A percentile compares a stretch with the other conserved stretches of the same genome.
phyloP scores from a whole-genome alignment of 2,329 filamentous ascomycete species.

The Camillea tinctor region DNA sequence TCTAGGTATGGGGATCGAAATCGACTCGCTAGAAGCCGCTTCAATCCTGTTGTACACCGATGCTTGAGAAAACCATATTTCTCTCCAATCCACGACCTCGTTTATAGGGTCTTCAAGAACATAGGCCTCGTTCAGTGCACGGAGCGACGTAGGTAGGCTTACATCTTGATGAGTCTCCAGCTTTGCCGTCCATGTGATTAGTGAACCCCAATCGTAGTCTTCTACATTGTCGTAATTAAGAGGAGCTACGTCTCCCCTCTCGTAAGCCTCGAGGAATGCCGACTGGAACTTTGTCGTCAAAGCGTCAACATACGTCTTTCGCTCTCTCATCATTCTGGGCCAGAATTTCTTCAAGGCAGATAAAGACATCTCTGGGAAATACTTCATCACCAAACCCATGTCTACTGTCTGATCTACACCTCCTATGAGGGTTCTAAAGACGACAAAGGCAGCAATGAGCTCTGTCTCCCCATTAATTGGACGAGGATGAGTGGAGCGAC shows the following conservation, averaged over 20 bases:
- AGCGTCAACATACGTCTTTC: constrained; percentile 52
- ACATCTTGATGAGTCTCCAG: constrained; percentile 46
- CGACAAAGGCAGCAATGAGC: constrained; percentile 57
- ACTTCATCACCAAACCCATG: constrained; percentile 56
- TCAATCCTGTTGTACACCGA: constrained; percentile 59
- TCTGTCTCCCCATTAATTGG: constrained; percentile 43
- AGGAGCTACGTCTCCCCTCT: constrained; percentile 56
- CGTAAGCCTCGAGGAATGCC: constrained; percentile 65
- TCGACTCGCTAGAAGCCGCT: constrained; percentile 49
- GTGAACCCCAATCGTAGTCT: constrained; percentile 65
- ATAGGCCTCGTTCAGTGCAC: constrained; percentile 44
- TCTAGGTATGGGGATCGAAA: constrained; percentile 35
- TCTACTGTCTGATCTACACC: constrained; percentile 60
- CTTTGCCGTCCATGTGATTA: constrained; percentile 66
- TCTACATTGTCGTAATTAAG: constrained; percentile 63
- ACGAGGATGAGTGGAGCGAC: constrained; percentile 33
- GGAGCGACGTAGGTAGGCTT: constrained; percentile 47
- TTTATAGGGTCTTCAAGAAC: constrained; percentile 37
- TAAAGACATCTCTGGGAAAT: constrained; percentile 55
- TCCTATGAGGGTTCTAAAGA: constrained; percentile 57
- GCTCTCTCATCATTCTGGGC: constrained; percentile 49
- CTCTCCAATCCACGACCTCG: constrained; percentile 49
- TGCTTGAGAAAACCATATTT: constrained; percentile 54
- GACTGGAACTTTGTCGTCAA: constrained; percentile 64
- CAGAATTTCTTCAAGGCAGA: constrained; percentile 55